Conservation (phyloP, 495 filamentous ascomycete species). For the Penicillium manginii region DNA sequence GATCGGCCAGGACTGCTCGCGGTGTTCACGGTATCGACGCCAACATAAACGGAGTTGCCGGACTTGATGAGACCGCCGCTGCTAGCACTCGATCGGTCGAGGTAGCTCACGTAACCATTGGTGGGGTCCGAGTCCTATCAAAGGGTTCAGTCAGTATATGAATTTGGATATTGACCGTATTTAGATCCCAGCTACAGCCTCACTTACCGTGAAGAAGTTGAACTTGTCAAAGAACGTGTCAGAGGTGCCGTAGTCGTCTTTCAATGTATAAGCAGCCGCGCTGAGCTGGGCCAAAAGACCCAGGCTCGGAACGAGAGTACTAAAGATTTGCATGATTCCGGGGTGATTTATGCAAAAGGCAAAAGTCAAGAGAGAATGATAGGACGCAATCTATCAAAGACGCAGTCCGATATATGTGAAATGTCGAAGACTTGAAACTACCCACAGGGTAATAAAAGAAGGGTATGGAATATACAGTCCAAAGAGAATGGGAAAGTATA, state of each 20-base stretch:
- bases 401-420: slow-evolving; percentile 8
- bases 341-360: slow-evolving; percentile 7
- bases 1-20: slow-evolving; percentile 56
- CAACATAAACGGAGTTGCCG: slow-evolving; percentile 47
- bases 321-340: slow-evolving; percentile 45
- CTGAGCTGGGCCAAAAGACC: slow-evolving; percentile 46
- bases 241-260: slow-evolving; percentile 47
- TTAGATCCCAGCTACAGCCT: slow-evolving; percentile 1
- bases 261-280: slow-evolving; percentile 51
- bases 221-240: slow-evolving; percentile 61
- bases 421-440: slow-evolving; percentile 3
- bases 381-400: slow-evolving; percentile 27
- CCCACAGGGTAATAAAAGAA: slow-evolving; percentile 13
- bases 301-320: slow-evolving; percentile 41
- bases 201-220: slow-evolving; percentile 47
- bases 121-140: slow-evolving; percentile 61
- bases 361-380: slow-evolving; percentile 13
- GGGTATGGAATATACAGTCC: slow-evolving; percentile 15
- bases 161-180: slow-evolving; percentile 26
- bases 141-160: slow-evolving; percentile 12
- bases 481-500: slow-evolving; percentile 16
- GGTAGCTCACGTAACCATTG: slow-evolving; percentile 68
- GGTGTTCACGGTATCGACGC: slow-evolving; percentile 41
- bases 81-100: slow-evolving; percentile 54
- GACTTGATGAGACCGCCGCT: slow-evolving; percentile 55